A percentile compares a stretch with the other conserved stretches of the same genome.
Evolutionary conservation across 2,329 filamentous ascomycete species (phyloP).

Genomic region (Claviceps capensis): DNA sequence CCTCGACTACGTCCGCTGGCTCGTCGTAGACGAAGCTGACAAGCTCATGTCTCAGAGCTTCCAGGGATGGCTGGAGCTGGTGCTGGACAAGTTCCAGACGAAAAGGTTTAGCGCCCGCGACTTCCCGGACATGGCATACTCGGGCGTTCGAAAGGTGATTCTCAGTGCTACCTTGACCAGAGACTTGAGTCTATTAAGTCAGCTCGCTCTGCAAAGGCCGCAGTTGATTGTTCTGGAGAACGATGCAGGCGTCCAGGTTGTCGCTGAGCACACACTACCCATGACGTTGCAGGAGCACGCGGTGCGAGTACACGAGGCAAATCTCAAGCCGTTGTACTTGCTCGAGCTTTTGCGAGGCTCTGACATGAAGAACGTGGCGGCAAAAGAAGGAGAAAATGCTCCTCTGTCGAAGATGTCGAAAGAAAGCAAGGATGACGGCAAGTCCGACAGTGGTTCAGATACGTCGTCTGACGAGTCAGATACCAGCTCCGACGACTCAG

Average conservation of each 20-base stretch:
- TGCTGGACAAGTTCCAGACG: constrained; percentile 47
- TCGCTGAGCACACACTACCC: constrained; percentile 44
- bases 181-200: constrained; percentile 67
- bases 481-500: constrained; percentile 19
- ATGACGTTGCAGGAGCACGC: constrained; percentile 48
- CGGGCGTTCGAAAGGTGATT: constrained; percentile 62
- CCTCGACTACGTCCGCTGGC: constrained; percentile 67
- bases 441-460: background rate
- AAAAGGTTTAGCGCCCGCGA: constrained; percentile 37
- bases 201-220: constrained; percentile 58
- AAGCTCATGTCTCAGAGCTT: constrained; percentile 84
- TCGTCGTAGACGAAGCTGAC: constrained; percentile 89
- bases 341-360: constrained; percentile 55
- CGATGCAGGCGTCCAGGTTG: constrained; percentile 29
- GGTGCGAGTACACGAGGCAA: constrained; percentile 53
- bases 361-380: constrained; percentile 24
- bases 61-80: constrained; percentile 72
- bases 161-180: constrained; percentile 86
- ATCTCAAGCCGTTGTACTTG: constrained; percentile 73
- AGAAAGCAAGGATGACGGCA: background rate
- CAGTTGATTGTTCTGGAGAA: constrained; percentile 64
- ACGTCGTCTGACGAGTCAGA: constrained; percentile 13
- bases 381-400: constrained; percentile 1
- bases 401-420: background rate
- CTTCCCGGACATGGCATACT: constrained; percentile 36